Percentiles rank a stretch among this genome's conserved stretches.
These are phyloP conservation scores for Globisporangium paroecandrum DNA, from an alignment of 352 stramenopile genomes.

Conservation along the genomic window DNA sequence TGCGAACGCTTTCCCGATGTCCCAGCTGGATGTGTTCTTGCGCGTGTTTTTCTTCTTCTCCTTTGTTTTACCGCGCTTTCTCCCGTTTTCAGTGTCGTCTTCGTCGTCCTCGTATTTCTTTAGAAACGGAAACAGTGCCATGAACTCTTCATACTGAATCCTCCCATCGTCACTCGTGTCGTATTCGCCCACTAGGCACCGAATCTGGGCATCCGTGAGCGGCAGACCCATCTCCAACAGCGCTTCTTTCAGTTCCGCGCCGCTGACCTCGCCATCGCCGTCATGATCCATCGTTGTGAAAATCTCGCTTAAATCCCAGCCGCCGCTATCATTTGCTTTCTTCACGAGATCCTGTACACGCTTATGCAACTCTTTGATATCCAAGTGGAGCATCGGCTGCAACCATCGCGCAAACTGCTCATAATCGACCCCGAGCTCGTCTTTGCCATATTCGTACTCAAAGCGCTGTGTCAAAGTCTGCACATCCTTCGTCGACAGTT, in stretches of 20 bases:
- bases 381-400: conserved; percentile 57
- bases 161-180: conserved; percentile 55
- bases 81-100: conserved; percentile 12
- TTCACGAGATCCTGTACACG: conserved; percentile 44
- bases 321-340: conserved; percentile 28
- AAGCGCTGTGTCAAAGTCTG: conserved; percentile 46
- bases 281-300: conserved; percentile 64
- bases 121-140: conserved; percentile 35
- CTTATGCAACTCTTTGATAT: conserved; percentile 52
- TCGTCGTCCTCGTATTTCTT: conserved; percentile 7
- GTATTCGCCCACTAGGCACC: conserved; percentile 61
- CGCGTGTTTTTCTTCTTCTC: conserved; percentile 45
- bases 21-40: conserved; percentile 70
- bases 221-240: conserved; percentile 63
- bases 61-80: conserved; percentile 4
- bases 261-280: conserved; percentile 49
- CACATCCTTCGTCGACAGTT: conserved; percentile 33
- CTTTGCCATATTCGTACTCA: conserved; percentile 64
- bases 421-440: conserved; percentile 60
- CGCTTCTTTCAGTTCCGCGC: conserved; percentile 48
- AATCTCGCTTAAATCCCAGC: conserved; percentile 51
- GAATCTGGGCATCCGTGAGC: conserved; percentile 61
- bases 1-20: conserved; percentile 65
- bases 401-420: conserved; percentile 66
- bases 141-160: conserved; percentile 62